Evolutionary conservation across 2,329 filamentous ascomycete genomes (phyloP), one percentile per base, ranked within the genome.

Genomic region (Diaporthe australafricana): DNA sequence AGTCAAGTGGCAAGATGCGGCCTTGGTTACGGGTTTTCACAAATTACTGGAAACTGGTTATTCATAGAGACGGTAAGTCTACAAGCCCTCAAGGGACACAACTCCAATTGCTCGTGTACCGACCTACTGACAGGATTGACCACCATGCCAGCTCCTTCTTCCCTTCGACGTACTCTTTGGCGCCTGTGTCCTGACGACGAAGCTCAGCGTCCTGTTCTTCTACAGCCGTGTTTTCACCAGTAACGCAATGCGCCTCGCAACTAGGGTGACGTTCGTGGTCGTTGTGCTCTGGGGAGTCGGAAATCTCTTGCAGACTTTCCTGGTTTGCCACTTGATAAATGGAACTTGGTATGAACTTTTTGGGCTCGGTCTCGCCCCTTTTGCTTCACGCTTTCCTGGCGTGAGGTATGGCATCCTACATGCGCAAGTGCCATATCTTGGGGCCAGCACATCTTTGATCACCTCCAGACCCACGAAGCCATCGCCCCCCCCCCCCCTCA

Each of bases 221-320:
- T 85, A 85, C 72, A 77, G 81, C n/a, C 81, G 83, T n/a, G 78
- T 85, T 8, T 83, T 84, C 60, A 79, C 78, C n/a, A 80, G 79
- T 63, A 68, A 74, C 3, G 63, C 72, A 16, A 73, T 83, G 74
- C 78, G 80, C 7, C 60, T 79, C 12, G 75, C 78, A 3, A 79
- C 79, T 32, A 79, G 78, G 60, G 70, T 76, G 20, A 73, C 74
- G n/a, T 73, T 81, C 20, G 74, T 30, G 9, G 73, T 80, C 22
- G 73, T 80, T 25, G 57, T 56, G 0, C 40, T 74, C 4, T 81
- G 79, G 80, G 73, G 69, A 38, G 25, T 78, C 25, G 75, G 73
- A 25, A 79, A 78, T 56, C 66, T 79, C 20, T 72, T 75, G 22
- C 74, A 78, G 63, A 77, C 76, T 40, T 76, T 80, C 22, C 74